Evolutionary conservation across 2,329 filamentous ascomycete genomes (phyloP), one percentile per base, ranked within the genome.

Genomic region (Claviceps digitariae): DNA sequence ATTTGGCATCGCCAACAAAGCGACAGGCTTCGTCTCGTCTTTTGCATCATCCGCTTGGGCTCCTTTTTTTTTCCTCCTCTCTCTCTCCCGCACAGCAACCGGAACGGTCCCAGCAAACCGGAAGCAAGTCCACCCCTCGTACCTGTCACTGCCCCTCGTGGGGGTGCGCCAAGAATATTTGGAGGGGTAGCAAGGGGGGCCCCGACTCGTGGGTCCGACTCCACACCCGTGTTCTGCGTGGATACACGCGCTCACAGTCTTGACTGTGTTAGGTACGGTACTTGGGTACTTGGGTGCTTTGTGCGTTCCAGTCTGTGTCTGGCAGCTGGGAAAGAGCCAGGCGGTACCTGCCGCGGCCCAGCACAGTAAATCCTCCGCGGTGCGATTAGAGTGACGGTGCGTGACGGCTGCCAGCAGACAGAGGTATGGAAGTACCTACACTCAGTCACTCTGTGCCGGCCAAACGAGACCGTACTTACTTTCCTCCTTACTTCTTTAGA

Each of bases 81-180:
- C 36, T 43, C 3, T 43, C 23, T 53, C 55, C 49, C 54, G 52
- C 52, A 50, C 47, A 40, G 52, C 50, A 54, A 48, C 47, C 38
- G 48, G 41, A 27, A 41, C 52, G 21, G 50, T 54, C 46, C 48
- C 46, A 52, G 48, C 51, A 51, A 43, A 50, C 36, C 23, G 23
- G 47, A 40, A 29, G 25, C 48, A 54, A 53, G 50, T 55, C 54
- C 53, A 57, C 57, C 34, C 50, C 57, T 58, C 53, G 57, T 55
- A 53, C 56, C 55, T 55, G 51, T 49, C 53, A 51, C 52, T 49
- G 53, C 50, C 52, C 53, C 55, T 51, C 51, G 53, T 50, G 53
- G 44, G 40, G 21, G 34, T 40, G 23, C 25, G 20, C 34, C 29
- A 27, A 52, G 23, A 21, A 34, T 12, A 20, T 17, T 31, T 27